These are phyloP conservation scores for Escallonia herrerae DNA, from an alignment of 129 eudicot genomes.

Conservation along the genomic window DNA sequence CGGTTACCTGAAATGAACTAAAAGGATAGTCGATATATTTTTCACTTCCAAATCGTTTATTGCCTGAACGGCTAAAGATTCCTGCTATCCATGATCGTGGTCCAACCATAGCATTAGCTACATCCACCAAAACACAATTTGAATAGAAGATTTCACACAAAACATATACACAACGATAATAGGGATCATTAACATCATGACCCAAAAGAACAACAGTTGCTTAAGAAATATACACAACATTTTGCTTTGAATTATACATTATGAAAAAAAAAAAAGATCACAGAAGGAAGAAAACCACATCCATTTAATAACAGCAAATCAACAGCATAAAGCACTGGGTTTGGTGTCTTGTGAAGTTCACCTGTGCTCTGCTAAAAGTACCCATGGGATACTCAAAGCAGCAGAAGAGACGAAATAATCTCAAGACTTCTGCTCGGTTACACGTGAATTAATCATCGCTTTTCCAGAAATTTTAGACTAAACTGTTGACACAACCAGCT, in stretches of 20 bases:
- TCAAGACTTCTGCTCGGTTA: no score
- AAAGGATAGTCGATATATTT: constrained; percentile 30
- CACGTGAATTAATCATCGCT: no score
- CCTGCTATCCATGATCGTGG: constrained; percentile 92
- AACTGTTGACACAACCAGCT: no score
- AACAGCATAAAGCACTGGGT: not conserved
- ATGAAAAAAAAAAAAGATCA: not conserved
- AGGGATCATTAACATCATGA: not conserved
- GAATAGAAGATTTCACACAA: not conserved
- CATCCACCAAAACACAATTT: constrained; percentile 10
- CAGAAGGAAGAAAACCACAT: no score
- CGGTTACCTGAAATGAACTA: constrained; percentile 49
- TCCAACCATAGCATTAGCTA: constrained; percentile 99
- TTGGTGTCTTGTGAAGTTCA: no score
- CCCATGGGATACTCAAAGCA: no score
- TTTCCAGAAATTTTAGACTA: no score
- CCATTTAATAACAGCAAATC: no score
- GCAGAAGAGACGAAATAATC: no score
- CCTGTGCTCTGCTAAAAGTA: no score
- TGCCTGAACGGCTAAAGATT: constrained; percentile 57
- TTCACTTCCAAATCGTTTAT: constrained; percentile 49
- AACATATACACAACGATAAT: not conserved
- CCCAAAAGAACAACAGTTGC: not conserved
- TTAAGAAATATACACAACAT: not conserved
- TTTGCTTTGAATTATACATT: not conserved